Conservation (phyloP, 768 basidiomycete species). For the Neoboletus subvelutipes region DNA sequence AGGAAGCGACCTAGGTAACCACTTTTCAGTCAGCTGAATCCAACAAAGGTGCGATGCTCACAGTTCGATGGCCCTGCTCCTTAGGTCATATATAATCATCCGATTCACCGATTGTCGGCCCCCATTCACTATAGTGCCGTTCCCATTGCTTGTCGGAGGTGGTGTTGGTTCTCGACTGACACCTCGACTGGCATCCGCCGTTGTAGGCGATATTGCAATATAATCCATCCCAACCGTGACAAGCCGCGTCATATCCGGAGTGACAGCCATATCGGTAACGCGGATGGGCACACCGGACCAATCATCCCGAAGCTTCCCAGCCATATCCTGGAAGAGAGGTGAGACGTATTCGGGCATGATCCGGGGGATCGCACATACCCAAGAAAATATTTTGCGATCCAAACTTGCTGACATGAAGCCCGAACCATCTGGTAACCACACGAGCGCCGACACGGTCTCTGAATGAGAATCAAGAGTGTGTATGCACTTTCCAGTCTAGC, state of each 20-base stretch:
- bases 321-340: conserved; percentile 53
- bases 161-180: conserved; percentile 38
- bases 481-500: conserved; percentile 72
- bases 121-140: conserved; percentile 34
- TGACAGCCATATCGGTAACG: conserved; percentile 81
- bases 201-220: conserved; percentile 23
- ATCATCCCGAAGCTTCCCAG: conserved; percentile 67
- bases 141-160: conserved; percentile 33
- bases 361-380: conserved; percentile 52
- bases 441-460: conserved; percentile 82
- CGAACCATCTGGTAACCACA: conserved; percentile 85
- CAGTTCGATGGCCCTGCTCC: conserved; percentile 65
- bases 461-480: conserved; percentile 66
- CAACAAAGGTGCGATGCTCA: conserved; percentile 41
- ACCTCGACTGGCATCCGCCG: conserved; percentile 23
- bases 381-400: conserved; percentile 79
- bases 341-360: conserved; percentile 4
- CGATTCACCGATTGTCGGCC: conserved; percentile 49
- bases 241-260: conserved; percentile 80
- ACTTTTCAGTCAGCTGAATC: conserved; percentile 8
- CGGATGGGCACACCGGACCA: conserved; percentile 76
- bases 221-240: conserved; percentile 80
- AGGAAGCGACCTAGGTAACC: conserved; percentile 51
- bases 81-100: conserved; percentile 76
- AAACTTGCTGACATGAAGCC: conserved; percentile 89